phyloP scores from a whole-genome alignment of 2,329 filamentous ascomycete species.

The Colletotrichum simmondsii region DNA sequence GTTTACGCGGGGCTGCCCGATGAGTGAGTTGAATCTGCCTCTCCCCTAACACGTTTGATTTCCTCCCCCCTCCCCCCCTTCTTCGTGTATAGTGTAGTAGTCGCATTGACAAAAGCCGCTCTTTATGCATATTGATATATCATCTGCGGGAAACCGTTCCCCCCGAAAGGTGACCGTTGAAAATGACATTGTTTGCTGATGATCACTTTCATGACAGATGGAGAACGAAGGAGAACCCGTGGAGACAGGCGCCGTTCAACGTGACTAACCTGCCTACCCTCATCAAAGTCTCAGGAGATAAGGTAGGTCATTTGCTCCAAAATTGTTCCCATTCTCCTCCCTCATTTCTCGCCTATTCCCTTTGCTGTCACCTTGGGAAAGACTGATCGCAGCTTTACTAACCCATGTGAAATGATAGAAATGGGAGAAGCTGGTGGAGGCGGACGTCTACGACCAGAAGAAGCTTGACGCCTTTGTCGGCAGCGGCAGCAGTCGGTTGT shows the following conservation, averaged over 20 bases:
- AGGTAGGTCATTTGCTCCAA: constrained; percentile 2
- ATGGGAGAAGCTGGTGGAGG: constrained; percentile 33
- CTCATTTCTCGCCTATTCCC: too few species aligned
- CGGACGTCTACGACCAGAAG: constrained; percentile 30
- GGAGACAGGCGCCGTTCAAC: constrained; percentile 33
- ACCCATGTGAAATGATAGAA: background rate
- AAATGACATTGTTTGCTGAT: background rate
- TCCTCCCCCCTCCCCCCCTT: background rate
- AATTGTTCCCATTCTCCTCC: too few species aligned
- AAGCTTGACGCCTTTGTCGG: constrained; percentile 29
- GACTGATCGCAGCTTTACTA: too few species aligned
- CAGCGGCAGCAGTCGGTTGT: constrained; percentile 7
- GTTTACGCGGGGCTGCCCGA: constrained; percentile 31
- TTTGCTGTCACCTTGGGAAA: background rate
- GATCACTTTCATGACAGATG: background rate
- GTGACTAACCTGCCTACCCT: constrained; percentile 30
- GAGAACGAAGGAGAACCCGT: constrained; percentile 31
- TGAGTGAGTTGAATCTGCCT: constrained; percentile 14
- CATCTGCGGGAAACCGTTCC: background rate
- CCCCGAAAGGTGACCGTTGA: background rate
- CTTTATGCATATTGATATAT: background rate
- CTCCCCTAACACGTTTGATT: too few species aligned
- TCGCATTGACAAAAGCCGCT: too few species aligned
- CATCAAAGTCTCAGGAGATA: constrained; percentile 28
- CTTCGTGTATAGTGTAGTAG: too few species aligned